phyloP scores from a whole-genome alignment of 805 yeast species.

The Danielozyma ontarioensis region DNA sequence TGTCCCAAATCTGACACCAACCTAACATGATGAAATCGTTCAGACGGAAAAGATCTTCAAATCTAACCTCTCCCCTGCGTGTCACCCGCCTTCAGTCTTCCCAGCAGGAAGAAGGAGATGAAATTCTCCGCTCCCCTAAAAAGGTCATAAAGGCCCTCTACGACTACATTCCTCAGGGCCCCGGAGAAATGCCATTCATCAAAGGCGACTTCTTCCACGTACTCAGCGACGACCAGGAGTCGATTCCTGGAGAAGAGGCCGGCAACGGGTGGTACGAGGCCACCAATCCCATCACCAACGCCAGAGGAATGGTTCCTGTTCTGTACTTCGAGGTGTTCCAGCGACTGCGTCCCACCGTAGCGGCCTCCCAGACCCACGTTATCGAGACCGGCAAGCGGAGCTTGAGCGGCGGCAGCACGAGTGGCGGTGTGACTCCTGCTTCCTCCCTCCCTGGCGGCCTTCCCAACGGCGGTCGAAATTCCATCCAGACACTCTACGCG shows the following conservation, averaged over 20 bases:
- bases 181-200: slow-evolving; percentile 72
- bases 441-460: slow-evolving; percentile 1
- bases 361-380: slow-evolving; percentile 1
- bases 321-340: slow-evolving; percentile 76
- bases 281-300: slow-evolving; percentile 73
- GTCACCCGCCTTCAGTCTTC: slow-evolving; percentile 15
- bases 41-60: neutral
- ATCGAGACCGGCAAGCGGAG: slow-evolving; percentile 13
- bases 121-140: slow-evolving; percentile 52
- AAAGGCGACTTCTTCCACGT: slow-evolving; percentile 91
- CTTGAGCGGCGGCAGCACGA: slow-evolving; percentile 12
- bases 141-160: slow-evolving; percentile 79
- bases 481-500: slow-evolving; percentile 63
- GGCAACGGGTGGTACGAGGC: slow-evolving; percentile 82
- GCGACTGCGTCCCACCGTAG: slow-evolving; percentile 38
- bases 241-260: slow-evolving; percentile 17
- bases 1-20: neutral
- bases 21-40: neutral
- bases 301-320: slow-evolving; percentile 83
- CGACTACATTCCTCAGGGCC: slow-evolving; percentile 72
- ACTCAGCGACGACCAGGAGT: slow-evolving; percentile 17
- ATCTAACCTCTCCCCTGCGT: slow-evolving; percentile 3
- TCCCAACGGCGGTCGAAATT: slow-evolving; percentile 10
- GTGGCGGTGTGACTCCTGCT: slow-evolving; percentile 12
- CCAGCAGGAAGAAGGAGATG: slow-evolving; percentile 10